phyloP scores from a whole-genome alignment of 176 grass and related monocot species.

The Musa itinerans region DNA sequence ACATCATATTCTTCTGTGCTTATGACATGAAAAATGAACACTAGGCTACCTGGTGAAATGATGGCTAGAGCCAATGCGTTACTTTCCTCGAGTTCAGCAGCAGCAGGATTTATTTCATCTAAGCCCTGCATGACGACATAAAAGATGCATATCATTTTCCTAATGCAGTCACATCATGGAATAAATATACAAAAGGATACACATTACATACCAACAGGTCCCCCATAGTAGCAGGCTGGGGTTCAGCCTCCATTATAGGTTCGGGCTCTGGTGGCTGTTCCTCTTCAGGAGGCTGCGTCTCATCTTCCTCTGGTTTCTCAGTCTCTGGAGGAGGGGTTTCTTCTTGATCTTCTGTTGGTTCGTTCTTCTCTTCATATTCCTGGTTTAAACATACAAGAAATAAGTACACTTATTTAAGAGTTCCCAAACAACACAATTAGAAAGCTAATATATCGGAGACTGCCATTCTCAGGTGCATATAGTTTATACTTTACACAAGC shows the following conservation, averaged over 20 bases:
- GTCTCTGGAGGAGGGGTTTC: constrained; percentile 34
- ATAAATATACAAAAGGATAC: too few relatives aligned
- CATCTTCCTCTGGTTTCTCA: constrained; percentile 32
- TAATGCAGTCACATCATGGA: background rate
- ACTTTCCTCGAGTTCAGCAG: constrained; percentile 59
- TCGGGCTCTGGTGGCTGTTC: constrained; percentile 24
- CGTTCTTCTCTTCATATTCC: constrained; percentile 54
- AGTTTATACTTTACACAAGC: too few relatives aligned
- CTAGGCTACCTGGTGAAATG: constrained; percentile 19
- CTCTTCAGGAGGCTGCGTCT: constrained; percentile 13
- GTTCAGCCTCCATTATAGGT: constrained; percentile 30
- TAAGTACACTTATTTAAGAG: background rate
- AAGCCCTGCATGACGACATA: constrained; percentile 30
- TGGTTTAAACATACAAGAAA: constrained; percentile 7
- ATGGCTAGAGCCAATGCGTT: constrained; percentile 89
- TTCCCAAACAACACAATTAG: background rate
- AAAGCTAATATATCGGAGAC: background rate
- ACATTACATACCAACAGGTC: constrained; percentile 32
- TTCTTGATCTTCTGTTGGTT: constrained; percentile 55
- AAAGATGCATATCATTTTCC: background rate
- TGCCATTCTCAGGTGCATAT: background rate
- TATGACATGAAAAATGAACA: constrained; percentile 9
- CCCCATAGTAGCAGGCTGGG: constrained; percentile 27
- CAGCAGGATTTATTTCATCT: constrained; percentile 78
- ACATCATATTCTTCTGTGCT: background rate